Evolutionary conservation across 306 rosid species (phyloP), one percentile per base, ranked within the genome.

Genomic region (Corylus avellana): DNA sequence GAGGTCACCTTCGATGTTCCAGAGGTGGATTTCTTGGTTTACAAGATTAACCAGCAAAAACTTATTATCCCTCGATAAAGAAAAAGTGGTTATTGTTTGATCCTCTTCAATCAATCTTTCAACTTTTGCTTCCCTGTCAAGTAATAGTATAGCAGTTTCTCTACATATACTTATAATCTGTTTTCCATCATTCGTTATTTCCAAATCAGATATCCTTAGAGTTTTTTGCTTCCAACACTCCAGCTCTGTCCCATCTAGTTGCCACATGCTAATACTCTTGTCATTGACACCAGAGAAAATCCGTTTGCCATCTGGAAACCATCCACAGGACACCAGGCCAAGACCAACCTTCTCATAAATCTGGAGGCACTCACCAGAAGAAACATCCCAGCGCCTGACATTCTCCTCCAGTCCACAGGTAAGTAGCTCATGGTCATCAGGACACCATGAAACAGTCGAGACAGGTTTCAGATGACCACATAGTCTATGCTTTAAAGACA

Each of bases 261-360:
- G 96, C 99, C 99, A 96, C 87, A 87, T 87, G 91, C 96, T 91
- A 82, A 96, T 93, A 84, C 98, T 90, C 96, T 90, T 93, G 82
- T 96, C 99, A 70, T 73, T 88, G 70, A 93, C 84, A 77, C 98
- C 98, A 72, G 92, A 90, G 80, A 93, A 87, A 84, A 96, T 81
- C 85, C 84, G 79, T 82, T 89, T 91, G 59, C 98, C 99, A 81
- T 88, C 87, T 59, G 99, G 97, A 84, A 90, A 89, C 99, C 99
- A 96, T 74, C 96, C 86, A 85, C 99, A 93, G 20, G 98, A 90
- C 62, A 96, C 90, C 20, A 90, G 75, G 78, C 93, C 94, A 75
- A 81, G 57, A 66, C 94, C 93, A 78, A 88, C 74, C 78, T 90
- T 96, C 71, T 91, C 98, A 85, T 91, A 96, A 80, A 96, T 77